Conservation (phyloP, 768 basidiomycete species). For the Boletus tylopilopsis region DNA sequence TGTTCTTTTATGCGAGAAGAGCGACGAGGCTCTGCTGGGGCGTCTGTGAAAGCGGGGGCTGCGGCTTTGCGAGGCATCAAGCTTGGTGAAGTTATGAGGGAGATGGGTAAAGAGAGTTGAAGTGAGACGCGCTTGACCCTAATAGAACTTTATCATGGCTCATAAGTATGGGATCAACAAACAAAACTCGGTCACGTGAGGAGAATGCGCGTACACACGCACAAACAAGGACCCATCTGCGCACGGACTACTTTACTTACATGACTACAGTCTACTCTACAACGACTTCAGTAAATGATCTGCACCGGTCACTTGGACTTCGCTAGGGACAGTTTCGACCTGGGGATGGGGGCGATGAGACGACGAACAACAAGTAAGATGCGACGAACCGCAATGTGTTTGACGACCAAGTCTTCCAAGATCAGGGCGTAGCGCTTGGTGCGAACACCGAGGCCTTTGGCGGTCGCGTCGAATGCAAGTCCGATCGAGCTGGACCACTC, state of each 20-base stretch:
- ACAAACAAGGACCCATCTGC: conserved; percentile 22
- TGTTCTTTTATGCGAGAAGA: conserved; percentile 73
- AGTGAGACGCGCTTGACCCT: conserved; percentile 32
- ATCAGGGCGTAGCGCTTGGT: conserved; percentile 62
- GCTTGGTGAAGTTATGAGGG: conserved; percentile 6
- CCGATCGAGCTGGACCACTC: conserved; percentile 55
- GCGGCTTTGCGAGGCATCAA: conserved; percentile 73
- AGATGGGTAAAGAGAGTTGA: conserved; percentile 13
- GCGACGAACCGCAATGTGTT: conserved; percentile 53
- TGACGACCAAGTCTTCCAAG: conserved; percentile 67
- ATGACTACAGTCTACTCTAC: conserved; percentile 10
- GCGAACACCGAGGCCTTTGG: conserved; percentile 50
- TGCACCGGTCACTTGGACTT: conserved; percentile 9
- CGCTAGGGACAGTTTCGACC: conserved; percentile 12
- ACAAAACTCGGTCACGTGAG: conserved; percentile 33
- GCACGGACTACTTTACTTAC: conserved; percentile 12
- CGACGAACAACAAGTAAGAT: neutral
- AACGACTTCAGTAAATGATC: conserved; percentile 11
- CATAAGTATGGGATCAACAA: conserved; percentile 29
- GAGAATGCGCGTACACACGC: conserved; percentile 28
- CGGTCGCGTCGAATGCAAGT: conserved; percentile 50
- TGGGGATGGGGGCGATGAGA: conserved; percentile 1
- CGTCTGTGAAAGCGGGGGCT: conserved; percentile 36
- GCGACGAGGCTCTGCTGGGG: conserved; percentile 54
- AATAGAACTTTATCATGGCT: conserved; percentile 31